phyloP scores from a whole-genome alignment of 2,329 filamentous ascomycete genomes.

The Aspergillus floridensis region DNA sequence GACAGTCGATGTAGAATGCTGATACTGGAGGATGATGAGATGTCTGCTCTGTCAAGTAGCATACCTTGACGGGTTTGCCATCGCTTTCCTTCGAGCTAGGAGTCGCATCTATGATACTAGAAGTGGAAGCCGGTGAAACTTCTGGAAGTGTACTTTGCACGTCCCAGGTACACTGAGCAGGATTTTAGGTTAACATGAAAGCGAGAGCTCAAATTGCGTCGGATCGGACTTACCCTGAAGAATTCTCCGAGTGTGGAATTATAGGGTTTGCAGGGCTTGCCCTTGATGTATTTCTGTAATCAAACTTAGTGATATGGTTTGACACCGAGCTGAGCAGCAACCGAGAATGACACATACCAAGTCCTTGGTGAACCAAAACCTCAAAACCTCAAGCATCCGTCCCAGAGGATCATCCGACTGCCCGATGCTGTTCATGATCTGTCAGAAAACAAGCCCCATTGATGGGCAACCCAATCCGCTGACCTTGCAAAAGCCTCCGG shows the following conservation, averaged over 20 bases:
- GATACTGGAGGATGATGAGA: slow-evolving; percentile 97
- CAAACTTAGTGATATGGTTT: slow-evolving; percentile 17
- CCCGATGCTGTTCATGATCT: slow-evolving; percentile 58
- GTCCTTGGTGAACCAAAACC: slow-evolving; percentile 99
- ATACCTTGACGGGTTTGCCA: slow-evolving; percentile 67
- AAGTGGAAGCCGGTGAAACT: slow-evolving; percentile 46
- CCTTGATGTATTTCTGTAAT: slow-evolving; percentile 87
- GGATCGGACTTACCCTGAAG: slow-evolving; percentile 68
- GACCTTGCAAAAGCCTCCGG: slow-evolving; percentile 80
- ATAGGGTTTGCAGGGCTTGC: slow-evolving; percentile 97
- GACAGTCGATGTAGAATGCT: slow-evolving; percentile 90
- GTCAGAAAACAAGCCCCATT: slow-evolving; percentile 37
- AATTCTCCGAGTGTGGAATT: slow-evolving; percentile 97
- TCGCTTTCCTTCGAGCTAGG: slow-evolving; percentile 33
- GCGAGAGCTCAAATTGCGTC: not conserved
- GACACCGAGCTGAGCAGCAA: not conserved
- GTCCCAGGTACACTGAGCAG: slow-evolving; percentile 85
- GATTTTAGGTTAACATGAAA: not conserved
- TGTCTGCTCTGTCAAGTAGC: slow-evolving; percentile 95
- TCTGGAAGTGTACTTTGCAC: slow-evolving; percentile 73
- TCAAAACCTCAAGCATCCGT: slow-evolving; percentile 88
- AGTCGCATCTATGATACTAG: slow-evolving; percentile 34
- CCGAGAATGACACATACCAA: slow-evolving; percentile 50
- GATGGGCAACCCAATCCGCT: slow-evolving; percentile 26
- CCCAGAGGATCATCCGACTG: slow-evolving; percentile 88